Conservation (phyloP, 768 basidiomycete species). For the Podaxis sp. region DNA sequence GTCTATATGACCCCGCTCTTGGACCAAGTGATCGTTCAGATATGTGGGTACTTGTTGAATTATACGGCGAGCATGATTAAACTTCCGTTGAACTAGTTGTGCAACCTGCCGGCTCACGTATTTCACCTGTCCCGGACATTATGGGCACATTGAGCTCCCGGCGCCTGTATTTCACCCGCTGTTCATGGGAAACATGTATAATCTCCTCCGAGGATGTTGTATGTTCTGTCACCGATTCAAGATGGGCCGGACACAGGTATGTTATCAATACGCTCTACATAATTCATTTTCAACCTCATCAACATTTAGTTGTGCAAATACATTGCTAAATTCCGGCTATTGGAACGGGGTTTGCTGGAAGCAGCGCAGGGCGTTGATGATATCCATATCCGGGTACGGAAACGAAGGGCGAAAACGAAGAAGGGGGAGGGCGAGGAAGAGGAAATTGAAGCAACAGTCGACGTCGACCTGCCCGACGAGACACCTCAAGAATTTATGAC, state of each 20-base stretch:
- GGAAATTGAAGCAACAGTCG: slow-evolving; percentile 40
- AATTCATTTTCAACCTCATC: slow-evolving; percentile 9
- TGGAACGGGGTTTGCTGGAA: slow-evolving; percentile 87
- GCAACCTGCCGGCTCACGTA: slow-evolving; percentile 90
- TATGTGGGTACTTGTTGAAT: slow-evolving; percentile 59
- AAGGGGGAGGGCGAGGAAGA: slow-evolving; percentile 37
- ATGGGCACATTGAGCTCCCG: slow-evolving; percentile 95
- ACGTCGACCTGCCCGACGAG: slow-evolving; percentile 50
- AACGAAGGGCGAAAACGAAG: slow-evolving; percentile 30
- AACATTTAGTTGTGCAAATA: slow-evolving; percentile 70
- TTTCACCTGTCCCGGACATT: slow-evolving; percentile 96
- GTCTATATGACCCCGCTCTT: slow-evolving; percentile 92
- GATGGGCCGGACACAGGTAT: slow-evolving; percentile 67
- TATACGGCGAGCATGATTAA: not conserved
- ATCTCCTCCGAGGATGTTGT: slow-evolving; percentile 83
- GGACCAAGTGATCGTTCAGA: slow-evolving; percentile 89
- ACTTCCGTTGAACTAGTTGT: slow-evolving; percentile 55
- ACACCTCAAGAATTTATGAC: slow-evolving; percentile 57
- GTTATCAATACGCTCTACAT: slow-evolving; percentile 13
- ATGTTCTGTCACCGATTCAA: slow-evolving; percentile 95
- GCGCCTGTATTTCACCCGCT: slow-evolving; percentile 95
- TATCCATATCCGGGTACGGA: slow-evolving; percentile 43
- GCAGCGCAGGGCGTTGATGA: slow-evolving; percentile 78
- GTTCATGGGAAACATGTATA: slow-evolving; percentile 90
- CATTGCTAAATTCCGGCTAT: slow-evolving; percentile 78